Base-by-base conservation (phyloP, 257 asterid genomes). In the Orobanche coerulescens region DNA sequence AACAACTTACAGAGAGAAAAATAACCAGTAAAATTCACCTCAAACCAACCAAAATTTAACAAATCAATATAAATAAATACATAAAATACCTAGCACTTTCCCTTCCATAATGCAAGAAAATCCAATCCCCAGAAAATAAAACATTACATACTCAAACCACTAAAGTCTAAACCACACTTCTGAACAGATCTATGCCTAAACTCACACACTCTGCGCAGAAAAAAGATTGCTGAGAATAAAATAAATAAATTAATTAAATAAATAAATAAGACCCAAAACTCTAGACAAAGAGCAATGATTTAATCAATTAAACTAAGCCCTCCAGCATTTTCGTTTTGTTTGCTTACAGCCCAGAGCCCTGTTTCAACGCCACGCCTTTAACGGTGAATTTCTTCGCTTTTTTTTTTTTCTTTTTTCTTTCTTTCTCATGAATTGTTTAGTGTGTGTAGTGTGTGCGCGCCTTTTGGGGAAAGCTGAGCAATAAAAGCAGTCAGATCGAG, bases 401-500 rank as follows among this genome's bases (percentile, higher is more conserved):
- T 19, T 65, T 47, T 33, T 44, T 18, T 54, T 52, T 12, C 65
- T 4, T n/a, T n/a, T 66, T 48, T 59, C 51, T 62, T 52, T 22
- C 57, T 14, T 26, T 46, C 57, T 20, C 64, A 51, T 49, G 59
- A 48, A 36, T 18, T 40, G 70, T 36, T 15, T 44, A 53, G 64
- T 20, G 71, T 19, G 74, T 52, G 66, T 28, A 44, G 65, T 6
- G 40, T 19, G 80, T 74, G 80, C 80, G 80, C 80, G 74, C 69
- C 74, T 71, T 68, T 74, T 61, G 74, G 77, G 72, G 43, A 75
- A 78, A 68, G 61, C 65, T 46, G 64, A 48, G 78, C 80, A 71
- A 74, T 78, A 24, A 74, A 74, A 78, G 75, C 80, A 40, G 48
- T 62, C 55, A 60, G 75, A 77, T 43, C 42, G 59, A 75, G 76